phyloP scores from a whole-genome alignment of 805 yeast genomes.

The Starmerella stigmatis region DNA sequence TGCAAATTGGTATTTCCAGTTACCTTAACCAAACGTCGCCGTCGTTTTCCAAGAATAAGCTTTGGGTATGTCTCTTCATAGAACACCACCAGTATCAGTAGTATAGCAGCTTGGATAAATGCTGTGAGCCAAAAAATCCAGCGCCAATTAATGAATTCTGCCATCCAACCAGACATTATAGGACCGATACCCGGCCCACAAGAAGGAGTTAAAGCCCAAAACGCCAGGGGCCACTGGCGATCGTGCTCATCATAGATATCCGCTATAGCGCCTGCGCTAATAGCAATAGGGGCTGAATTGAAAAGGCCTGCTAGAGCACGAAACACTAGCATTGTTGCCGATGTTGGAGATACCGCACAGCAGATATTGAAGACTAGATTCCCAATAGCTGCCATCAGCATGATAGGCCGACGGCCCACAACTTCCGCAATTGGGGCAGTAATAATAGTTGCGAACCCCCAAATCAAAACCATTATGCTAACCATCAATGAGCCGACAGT shows the following conservation, averaged over 20 bases:
- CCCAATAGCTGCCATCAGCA: constrained; percentile 42
- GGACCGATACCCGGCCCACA: constrained; percentile 46
- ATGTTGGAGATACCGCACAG: constrained; percentile 49
- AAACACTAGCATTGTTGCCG: constrained; percentile 47
- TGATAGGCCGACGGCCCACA: constrained; percentile 50
- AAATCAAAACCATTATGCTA: constrained; percentile 56
- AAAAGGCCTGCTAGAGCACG: constrained; percentile 58
- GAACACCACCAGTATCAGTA: constrained; percentile 36
- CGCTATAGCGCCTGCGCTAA: constrained; percentile 59
- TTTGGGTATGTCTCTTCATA: constrained; percentile 55
- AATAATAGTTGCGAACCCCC: constrained; percentile 57
- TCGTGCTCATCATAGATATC: constrained; percentile 46
- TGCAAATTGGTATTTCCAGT: constrained; percentile 50
- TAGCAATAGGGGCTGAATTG: constrained; percentile 57
- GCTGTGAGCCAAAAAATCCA: constrained; percentile 53
- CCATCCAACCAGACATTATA: constrained; percentile 44
- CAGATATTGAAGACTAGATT: constrained; percentile 37
- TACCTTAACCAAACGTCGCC: constrained; percentile 38
- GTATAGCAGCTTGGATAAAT: constrained; percentile 45
- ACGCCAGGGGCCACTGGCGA: constrained; percentile 47
- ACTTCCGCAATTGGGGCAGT: constrained; percentile 61
- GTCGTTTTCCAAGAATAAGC: constrained; percentile 39
- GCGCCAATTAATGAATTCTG: constrained; percentile 44
- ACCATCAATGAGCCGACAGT: constrained; percentile 45
- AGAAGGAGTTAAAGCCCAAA: constrained; percentile 51